phyloP scores from a whole-genome alignment of 768 basidiomycete species.

The Mycena vitilis region DNA sequence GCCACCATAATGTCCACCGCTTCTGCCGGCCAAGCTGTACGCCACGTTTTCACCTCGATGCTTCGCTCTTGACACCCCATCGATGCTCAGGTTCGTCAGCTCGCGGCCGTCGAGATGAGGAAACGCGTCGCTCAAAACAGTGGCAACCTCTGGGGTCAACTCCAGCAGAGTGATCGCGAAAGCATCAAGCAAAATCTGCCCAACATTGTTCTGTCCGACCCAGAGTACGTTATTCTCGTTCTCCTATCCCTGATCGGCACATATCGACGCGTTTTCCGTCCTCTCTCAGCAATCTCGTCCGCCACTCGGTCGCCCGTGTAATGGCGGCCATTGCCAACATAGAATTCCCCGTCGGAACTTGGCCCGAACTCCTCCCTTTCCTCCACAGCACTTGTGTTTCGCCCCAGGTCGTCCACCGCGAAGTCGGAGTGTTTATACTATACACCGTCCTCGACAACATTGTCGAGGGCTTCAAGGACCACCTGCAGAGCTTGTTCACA shows the following conservation, averaged over 20 bases:
- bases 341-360: conserved; percentile 82
- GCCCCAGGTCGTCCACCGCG: conserved; percentile 77
- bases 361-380: conserved; percentile 91
- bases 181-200: conserved; percentile 90
- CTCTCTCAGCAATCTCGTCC: conserved; percentile 79
- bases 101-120: conserved; percentile 95
- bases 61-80: conserved; percentile 26
- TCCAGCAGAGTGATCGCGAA: conserved; percentile 74
- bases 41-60: conserved; percentile 45
- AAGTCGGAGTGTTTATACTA: conserved; percentile 91
- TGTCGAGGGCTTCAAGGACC: conserved; percentile 88
- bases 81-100: conserved; percentile 84
- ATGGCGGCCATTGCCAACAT: conserved; percentile 92
- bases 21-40: conserved; percentile 78
- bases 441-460: conserved; percentile 93
- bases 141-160: conserved; percentile 83
- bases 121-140: conserved; percentile 89
- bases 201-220: conserved; percentile 79
- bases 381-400: conserved; percentile 84
- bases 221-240: conserved; percentile 64
- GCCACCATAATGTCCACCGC: conserved; percentile 82
- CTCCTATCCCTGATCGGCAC: conserved; percentile 16
- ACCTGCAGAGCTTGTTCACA: conserved; percentile 79
- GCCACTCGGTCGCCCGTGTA: conserved; percentile 92
- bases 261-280: conserved; percentile 35